A percentile compares a stretch with the other conserved stretches of the same genome.
Conservation (phyloP, 306 rosid genomes). For the Rosa rugosa region DNA sequence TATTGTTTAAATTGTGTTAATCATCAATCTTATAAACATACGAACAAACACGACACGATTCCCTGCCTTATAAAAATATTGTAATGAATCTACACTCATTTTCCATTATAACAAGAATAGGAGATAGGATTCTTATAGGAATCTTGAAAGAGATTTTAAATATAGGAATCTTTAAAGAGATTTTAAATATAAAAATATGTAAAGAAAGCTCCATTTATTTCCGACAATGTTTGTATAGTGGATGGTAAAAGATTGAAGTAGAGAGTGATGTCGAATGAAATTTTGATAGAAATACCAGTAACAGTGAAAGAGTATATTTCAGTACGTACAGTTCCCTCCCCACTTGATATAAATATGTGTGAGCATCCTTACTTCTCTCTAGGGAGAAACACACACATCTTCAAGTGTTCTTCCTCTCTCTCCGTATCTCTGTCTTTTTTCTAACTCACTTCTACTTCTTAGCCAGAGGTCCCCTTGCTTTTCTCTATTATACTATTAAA, state of each 20-base stretch:
- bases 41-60: neutral
- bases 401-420: conserved; percentile 43
- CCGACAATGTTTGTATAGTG: conserved; percentile 13
- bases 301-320: neutral
- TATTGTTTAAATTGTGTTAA: neutral
- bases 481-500: neutral
- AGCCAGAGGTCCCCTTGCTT: neutral
- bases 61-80: neutral
- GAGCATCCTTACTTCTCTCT: conserved; percentile 18
- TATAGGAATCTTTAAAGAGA: neutral
- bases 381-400: conserved; percentile 47
- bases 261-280: conserved; percentile 9
- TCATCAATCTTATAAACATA: neutral
- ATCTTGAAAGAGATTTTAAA: conserved; percentile 7
- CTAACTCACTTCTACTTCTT: neutral
- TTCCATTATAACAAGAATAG: neutral
- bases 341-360: conserved; percentile 44
- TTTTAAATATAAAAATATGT: neutral
- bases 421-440: neutral
- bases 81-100: conserved; percentile 17
- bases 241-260: conserved; percentile 5
- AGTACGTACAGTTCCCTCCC: conserved; percentile 24
- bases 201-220: conserved; percentile 2
- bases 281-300: neutral
- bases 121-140: conserved; percentile 13